Evolutionary conservation across 2,329 filamentous ascomycete species (phyloP).

Genomic region (Fusarium incarnatum): DNA sequence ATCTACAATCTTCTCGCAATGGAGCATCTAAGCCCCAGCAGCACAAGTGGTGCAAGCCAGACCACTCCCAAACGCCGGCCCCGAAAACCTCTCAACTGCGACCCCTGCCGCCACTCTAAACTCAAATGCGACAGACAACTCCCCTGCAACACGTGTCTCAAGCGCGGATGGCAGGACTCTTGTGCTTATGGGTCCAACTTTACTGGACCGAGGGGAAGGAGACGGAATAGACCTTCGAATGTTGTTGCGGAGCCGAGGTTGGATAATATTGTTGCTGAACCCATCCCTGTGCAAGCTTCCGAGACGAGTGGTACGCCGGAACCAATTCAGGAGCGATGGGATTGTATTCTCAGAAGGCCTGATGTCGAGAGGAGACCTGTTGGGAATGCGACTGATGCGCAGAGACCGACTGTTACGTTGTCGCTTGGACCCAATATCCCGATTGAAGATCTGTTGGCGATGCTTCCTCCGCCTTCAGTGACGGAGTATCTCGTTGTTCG

Average conservation of each 20-base stretch:
- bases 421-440: neutral
- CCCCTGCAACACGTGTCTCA: constrained; percentile 13
- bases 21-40: constrained; percentile 6
- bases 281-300: neutral
- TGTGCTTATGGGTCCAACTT: constrained; percentile 16
- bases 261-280: neutral
- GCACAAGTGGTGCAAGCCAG: neutral
- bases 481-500: constrained; percentile 4
- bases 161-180: constrained; percentile 14
- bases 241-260: neutral
- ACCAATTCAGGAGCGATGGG: constrained; percentile 23
- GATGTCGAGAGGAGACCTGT: neutral
- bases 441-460: neutral
- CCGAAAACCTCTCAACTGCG: constrained; percentile 22
- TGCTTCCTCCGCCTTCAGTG: constrained; percentile 3
- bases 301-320: neutral
- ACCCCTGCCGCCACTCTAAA: constrained; percentile 21
- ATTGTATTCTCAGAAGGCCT: neutral
- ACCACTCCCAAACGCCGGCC: neutral
- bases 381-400: neutral
- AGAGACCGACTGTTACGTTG: neutral
- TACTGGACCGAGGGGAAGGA: neutral
- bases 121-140: constrained; percentile 26
- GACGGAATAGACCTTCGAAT: rapidly evolving
- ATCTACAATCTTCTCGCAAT: too few relatives aligned